Percentiles rank a stretch among this genome's conserved stretches.
Conservation (phyloP, 1,284 basidiomycete genomes). For the Meira miltonrushii region DNA sequence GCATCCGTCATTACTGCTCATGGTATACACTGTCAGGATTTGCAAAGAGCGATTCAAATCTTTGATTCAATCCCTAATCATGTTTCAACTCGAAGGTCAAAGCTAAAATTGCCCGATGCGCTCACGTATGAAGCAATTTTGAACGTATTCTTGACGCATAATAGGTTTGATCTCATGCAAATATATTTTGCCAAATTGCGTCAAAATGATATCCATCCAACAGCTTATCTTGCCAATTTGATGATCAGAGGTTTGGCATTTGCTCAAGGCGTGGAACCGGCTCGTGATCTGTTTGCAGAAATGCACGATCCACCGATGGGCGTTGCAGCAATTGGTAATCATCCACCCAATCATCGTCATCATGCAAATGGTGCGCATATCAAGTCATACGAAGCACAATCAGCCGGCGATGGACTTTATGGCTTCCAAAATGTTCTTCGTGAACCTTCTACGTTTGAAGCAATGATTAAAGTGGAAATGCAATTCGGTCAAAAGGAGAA, state of each 20-base stretch:
- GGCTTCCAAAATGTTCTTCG: slow-evolving; percentile 68
- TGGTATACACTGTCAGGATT: slow-evolving; percentile 73
- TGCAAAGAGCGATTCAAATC: slow-evolving; percentile 68
- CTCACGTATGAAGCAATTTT: slow-evolving; percentile 86
- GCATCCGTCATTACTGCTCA: slow-evolving; percentile 85
- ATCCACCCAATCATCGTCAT: slow-evolving; percentile 57
- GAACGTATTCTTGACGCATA: slow-evolving; percentile 75
- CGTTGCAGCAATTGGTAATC: slow-evolving; percentile 82
- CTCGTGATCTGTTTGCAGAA: slow-evolving; percentile 67
- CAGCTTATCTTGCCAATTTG: slow-evolving; percentile 91
- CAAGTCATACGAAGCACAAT: not conserved
- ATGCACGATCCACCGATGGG: slow-evolving; percentile 80
- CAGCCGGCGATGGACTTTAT: not conserved
- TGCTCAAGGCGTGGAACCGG: slow-evolving; percentile 56
- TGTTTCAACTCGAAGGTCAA: slow-evolving; percentile 52
- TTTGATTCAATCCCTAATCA: slow-evolving; percentile 69
- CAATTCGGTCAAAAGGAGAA: slow-evolving; percentile 67
- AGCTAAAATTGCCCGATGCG: slow-evolving; percentile 60
- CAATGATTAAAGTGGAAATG: slow-evolving; percentile 89
- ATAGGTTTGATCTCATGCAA: slow-evolving; percentile 73
- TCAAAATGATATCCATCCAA: slow-evolving; percentile 70
- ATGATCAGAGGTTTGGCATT: slow-evolving; percentile 69
- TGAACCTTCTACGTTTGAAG: slow-evolving; percentile 83
- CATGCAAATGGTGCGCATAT: not conserved
- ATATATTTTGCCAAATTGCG: slow-evolving; percentile 65